Base-by-base conservation (phyloP, 257 asterid genomes). In the Ligustrum vulgare region DNA sequence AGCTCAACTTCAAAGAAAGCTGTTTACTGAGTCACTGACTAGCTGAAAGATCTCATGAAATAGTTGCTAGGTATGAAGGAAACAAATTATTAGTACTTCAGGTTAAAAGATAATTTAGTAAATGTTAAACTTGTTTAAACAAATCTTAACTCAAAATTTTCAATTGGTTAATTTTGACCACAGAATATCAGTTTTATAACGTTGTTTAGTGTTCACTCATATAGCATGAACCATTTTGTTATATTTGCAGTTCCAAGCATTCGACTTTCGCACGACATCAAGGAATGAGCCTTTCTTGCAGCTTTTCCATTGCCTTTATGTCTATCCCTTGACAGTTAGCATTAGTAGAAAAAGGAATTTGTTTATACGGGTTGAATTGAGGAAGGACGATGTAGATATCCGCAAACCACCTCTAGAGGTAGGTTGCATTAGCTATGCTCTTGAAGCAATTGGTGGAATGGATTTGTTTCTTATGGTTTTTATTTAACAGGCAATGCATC, bases 261-360 rank as follows among this genome's bases (percentile, higher is more conserved):
- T 95, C 82, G 99, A 95, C 90, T 95, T 95, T 77, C 96, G 98
- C 82, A 87, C 91, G 51, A 93, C 96, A 18, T 90, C 96, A 63
- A 95, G 98, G 89, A 95, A 93, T 67, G 98, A 95, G 83, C 99
- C 99, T 45, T 95, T 91, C 90, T 84, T 91, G 87, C 97, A 93
- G 85, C 98, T 87, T 82, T 95, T 95, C 80, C 99, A 95, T 83
- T 93, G 97, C 85, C 97, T 95, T 69, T 95, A 93, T 90, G 94
- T 93, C 78, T 89, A 93, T 84, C 99, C 99, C 35, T 80, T 91
- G 87, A 91, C 91, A 77, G 94, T 91, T 68, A 89, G 88, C 88
- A 84, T 93, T 98, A 86, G 90, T 82, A 87, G 97, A 80, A 95
- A 95, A 89, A 88, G 97, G 83, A 95, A 95, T 86, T 80, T 95